Conservation (phyloP, 2,329 filamentous ascomycete genomes). For the Botrytis galanthina region DNA sequence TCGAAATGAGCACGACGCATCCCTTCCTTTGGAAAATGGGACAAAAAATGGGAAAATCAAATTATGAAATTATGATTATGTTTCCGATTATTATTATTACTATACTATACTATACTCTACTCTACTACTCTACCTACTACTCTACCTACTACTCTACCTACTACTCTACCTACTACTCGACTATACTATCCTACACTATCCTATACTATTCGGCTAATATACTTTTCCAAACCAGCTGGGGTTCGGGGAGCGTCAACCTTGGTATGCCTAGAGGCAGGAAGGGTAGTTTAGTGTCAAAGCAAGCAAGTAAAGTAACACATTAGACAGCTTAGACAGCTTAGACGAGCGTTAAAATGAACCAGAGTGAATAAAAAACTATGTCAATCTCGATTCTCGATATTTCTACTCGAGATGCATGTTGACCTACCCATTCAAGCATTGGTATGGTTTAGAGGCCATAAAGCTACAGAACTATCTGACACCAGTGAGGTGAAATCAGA, state of each 20-base stretch:
- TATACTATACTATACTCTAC: neutral
- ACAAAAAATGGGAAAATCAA: slow-evolving; percentile 7
- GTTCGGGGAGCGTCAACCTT: slow-evolving; percentile 19
- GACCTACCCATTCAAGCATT: neutral
- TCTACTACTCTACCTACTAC: neutral
- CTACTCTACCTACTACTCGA: too few relatives aligned
- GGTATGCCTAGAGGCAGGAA: neutral
- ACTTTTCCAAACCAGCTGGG: slow-evolving; percentile 1
- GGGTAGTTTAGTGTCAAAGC: slow-evolving; percentile 16
- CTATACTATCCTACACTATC: neutral
- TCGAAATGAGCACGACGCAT: slow-evolving; percentile 33
- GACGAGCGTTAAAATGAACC: slow-evolving; percentile 12
- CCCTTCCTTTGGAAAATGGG: slow-evolving; percentile 14
- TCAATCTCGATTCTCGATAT: neutral
- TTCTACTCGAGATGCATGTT: neutral
- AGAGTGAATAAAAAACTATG: neutral
- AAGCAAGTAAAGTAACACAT: slow-evolving; percentile 2
- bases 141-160: too few relatives aligned
- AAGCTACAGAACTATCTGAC: neutral
- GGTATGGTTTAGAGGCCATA: neutral
- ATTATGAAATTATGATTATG: slow-evolving; percentile 21
- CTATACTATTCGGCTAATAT: slow-evolving; percentile 2
- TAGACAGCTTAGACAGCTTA: slow-evolving; percentile 4
- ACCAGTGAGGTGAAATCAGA: neutral
- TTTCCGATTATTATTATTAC: slow-evolving; percentile 6